Conservation (phyloP, 2,329 filamentous ascomycete genomes). For the Phyllosticta citriasiana region DNA sequence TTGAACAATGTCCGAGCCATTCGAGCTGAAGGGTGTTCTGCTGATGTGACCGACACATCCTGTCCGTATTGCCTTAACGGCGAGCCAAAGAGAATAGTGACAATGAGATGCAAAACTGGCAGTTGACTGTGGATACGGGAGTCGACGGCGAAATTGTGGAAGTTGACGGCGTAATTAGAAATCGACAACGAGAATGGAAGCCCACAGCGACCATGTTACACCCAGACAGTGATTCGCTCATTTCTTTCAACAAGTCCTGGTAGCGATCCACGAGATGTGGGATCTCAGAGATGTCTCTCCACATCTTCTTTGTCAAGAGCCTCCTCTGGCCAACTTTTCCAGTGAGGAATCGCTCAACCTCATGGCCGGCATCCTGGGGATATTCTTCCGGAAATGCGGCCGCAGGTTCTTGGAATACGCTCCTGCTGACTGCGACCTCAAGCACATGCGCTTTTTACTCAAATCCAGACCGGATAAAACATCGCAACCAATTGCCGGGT, state of each 20-base stretch:
- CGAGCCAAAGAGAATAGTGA: neutral
- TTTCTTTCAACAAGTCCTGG: neutral
- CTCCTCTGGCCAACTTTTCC: no score
- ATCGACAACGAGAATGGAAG: neutral
- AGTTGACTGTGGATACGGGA: neutral
- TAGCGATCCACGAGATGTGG: neutral
- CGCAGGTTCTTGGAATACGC: no score
- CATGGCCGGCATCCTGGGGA: no score
- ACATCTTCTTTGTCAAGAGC: no score
- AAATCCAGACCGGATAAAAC: no score
- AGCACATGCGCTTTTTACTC: no score
- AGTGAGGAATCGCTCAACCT: no score
- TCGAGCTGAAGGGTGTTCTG: neutral
- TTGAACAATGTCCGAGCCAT: neutral
- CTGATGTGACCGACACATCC: neutral
- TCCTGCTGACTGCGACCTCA: no score
- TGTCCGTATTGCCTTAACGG: neutral
- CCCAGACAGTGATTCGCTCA: neutral
- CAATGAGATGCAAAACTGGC: neutral
- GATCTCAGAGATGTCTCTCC: no score
- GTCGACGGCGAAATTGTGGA: neutral
- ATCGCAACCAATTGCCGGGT: no score
- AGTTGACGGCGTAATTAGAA: neutral
- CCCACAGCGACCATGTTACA: neutral
- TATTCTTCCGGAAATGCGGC: no score